phyloP scores from a whole-genome alignment of 805 yeast genomes.

The Candida peoriensis region DNA sequence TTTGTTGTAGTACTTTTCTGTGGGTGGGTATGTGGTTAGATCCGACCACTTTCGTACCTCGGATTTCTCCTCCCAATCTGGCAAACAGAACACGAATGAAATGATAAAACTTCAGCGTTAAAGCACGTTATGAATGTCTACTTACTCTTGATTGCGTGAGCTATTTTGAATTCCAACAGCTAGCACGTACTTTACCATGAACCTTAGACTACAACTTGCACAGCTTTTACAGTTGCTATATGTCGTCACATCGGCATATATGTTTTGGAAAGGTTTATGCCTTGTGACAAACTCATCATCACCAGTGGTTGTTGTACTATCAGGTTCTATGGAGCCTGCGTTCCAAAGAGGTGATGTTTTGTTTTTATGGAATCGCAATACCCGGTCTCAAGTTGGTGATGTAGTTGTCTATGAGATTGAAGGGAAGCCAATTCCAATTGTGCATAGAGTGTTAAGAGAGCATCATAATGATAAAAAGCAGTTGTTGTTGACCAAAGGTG shows the following conservation, averaged over 20 bases:
- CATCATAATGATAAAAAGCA: slow-evolving; percentile 60
- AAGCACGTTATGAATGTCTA: no score
- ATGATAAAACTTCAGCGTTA: no score
- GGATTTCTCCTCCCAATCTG: no score
- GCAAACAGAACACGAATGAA: no score
- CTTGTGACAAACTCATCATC: slow-evolving; percentile 78
- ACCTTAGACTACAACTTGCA: slow-evolving; percentile 53
- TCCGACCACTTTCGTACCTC: no score
- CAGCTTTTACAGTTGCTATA: slow-evolving; percentile 70
- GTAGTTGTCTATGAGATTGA: slow-evolving; percentile 86
- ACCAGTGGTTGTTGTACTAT: slow-evolving; percentile 92
- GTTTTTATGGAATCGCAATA: slow-evolving; percentile 83
- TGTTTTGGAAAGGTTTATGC: slow-evolving; percentile 84
- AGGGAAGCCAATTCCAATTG: slow-evolving; percentile 87
- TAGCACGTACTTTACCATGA: no score
- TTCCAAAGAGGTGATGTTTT: slow-evolving; percentile 96
- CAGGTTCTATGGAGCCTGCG: slow-evolving; percentile 99
- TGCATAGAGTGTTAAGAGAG: slow-evolving; percentile 87
- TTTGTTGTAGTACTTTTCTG: no score
- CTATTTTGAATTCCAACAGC: no score
- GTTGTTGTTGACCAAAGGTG: slow-evolving; percentile 87
- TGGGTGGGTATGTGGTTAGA: no score
- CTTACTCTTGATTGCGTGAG: no score
- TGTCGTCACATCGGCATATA: slow-evolving; percentile 83
- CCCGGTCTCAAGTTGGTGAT: slow-evolving; percentile 73